These are phyloP conservation scores for Corymbia citriodora DNA, from an alignment of 441 rosid species.

Conservation along the genomic window DNA sequence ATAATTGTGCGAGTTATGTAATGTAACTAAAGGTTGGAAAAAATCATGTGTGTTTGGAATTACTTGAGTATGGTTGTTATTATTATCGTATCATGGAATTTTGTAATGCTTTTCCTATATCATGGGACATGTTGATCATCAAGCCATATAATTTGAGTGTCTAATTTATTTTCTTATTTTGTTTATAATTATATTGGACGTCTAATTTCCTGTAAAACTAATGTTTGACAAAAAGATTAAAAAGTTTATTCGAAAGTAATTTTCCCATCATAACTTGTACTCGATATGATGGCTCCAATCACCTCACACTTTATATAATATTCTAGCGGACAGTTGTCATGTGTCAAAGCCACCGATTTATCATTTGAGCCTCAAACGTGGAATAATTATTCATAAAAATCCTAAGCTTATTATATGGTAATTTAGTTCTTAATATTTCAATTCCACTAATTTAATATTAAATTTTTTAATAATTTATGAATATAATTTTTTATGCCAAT, in stretches of 20 bases:
- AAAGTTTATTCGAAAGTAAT: neutral
- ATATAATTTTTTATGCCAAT: fast-evolving
- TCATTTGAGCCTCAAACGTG: neutral
- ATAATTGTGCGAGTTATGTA: too few relatives aligned
- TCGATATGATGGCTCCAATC: neutral
- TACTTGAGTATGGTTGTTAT: neutral
- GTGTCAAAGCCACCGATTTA: neutral
- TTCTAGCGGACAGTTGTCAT: neutral
- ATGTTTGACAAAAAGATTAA: neutral
- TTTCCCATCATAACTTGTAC: neutral
- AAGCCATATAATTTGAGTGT: neutral
- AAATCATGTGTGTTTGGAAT: neutral
- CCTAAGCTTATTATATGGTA: neutral
- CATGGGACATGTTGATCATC: neutral
- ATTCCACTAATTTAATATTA: fast-evolving
- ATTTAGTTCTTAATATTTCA: neutral
- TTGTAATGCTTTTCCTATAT: neutral
- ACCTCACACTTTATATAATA: neutral
- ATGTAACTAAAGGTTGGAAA: neutral
- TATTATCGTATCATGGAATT: fast-evolving
- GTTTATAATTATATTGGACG: neutral
- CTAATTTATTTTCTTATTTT: neutral
- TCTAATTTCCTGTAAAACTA: neutral
- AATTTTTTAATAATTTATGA: neutral
- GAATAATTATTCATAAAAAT: neutral